Base-by-base conservation (phyloP, 2,329 filamentous ascomycete species). In the Raffaelea deltoideospora region DNA sequence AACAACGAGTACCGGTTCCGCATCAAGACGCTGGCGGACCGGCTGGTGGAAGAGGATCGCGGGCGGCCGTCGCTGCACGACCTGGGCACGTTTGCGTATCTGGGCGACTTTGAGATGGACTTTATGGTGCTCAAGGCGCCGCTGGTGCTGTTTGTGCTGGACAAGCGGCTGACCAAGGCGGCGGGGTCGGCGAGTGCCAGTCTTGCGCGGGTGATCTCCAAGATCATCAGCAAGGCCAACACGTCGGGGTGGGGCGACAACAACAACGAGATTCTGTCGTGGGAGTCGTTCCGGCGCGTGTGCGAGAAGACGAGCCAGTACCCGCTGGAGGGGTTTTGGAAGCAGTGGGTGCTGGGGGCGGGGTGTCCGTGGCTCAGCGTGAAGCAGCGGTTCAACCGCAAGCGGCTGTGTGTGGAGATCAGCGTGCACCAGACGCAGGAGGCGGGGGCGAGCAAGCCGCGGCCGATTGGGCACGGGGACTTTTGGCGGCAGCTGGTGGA, bases 1-100 rank as follows among this genome's bases (percentile, higher is more conserved):
- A 92, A 92, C 52, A 98, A 98, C 52, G 85, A 94, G 49, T 90
- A 94, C 53, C 72, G 86, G 10, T 96, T 86, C 53, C 77, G 85
- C 27, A 80, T 94, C 56, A 96, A 96, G 57, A 65, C 73, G 27
- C 72, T 84, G 56, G 76, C 85, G 1, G 88, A 98, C 54, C 71
- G 69, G 46, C 72, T 96, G 29, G 81, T 87, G 33, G 76, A 88
- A 39, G 58, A 83, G 40, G 90, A 98, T 52, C 66, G 85, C 37
- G 75, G 80, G 35, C 73, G 90, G 26, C 87, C 88, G 2, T 86
- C 84, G 1, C 66, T 98, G 10, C 76, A 79, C 43, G 76, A 85
- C 24, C 73, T 94, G 34, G 90, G 92, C 18, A 68, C 76, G 21
- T 65, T 79, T 34, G 63, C 96, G 10, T 75, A 83, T 44, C 61